phyloP scores from a whole-genome alignment of 2,329 filamentous ascomycete species.

The Aspergillus glaucus region DNA sequence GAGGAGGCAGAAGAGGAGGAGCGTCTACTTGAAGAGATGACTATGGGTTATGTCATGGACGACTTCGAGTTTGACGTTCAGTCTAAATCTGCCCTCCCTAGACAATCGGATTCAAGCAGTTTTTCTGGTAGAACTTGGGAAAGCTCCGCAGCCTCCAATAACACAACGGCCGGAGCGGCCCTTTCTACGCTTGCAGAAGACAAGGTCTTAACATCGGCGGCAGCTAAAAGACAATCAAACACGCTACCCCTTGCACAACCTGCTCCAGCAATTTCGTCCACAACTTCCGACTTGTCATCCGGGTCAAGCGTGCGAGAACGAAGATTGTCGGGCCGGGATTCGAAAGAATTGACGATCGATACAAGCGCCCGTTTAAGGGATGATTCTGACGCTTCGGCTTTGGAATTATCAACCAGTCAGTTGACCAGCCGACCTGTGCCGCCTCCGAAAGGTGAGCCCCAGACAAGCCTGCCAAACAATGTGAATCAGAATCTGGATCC shows the following conservation, averaged over 20 bases:
- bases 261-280: slow-evolving; percentile 35
- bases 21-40: slow-evolving; percentile 79
- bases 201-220: slow-evolving; percentile 32
- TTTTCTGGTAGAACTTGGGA: slow-evolving; percentile 74
- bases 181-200: slow-evolving; percentile 69
- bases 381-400: slow-evolving; percentile 17
- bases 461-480: slow-evolving; percentile 10
- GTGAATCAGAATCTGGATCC: slow-evolving; percentile 8
- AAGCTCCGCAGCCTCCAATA: slow-evolving; percentile 68
- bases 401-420: slow-evolving; percentile 21
- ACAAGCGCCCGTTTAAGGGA: slow-evolving; percentile 46
- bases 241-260: slow-evolving; percentile 25
- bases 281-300: slow-evolving; percentile 1
- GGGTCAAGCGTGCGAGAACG: slow-evolving; percentile 61
- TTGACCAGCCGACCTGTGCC: slow-evolving; percentile 18
- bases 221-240: slow-evolving; percentile 28
- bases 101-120: slow-evolving; percentile 76
- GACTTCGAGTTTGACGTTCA: slow-evolving; percentile 71
- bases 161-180: slow-evolving; percentile 60
- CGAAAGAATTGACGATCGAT: slow-evolving; percentile 83
- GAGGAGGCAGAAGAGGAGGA: slow-evolving; percentile 69
- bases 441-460: slow-evolving; percentile 25
- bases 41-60: slow-evolving; percentile 71
- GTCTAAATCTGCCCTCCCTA: slow-evolving; percentile 61
- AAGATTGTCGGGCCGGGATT: slow-evolving; percentile 71